Percentiles rank a stretch among this genome's conserved stretches.
Conservation (phyloP, 345 rosid genomes). For the Durio zibethinus region DNA sequence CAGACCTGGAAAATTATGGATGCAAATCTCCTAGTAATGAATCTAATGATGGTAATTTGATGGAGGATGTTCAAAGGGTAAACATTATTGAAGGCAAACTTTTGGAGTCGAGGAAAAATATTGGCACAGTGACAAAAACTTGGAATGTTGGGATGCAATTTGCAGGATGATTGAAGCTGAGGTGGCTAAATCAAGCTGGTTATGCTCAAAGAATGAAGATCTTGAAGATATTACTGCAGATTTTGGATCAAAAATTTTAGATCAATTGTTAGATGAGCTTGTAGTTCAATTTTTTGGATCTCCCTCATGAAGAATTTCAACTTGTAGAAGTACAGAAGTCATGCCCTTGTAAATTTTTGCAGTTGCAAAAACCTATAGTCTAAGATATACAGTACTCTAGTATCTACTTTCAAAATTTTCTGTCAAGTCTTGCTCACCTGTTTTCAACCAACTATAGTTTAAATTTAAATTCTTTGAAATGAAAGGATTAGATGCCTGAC, state of each 20-base stretch:
- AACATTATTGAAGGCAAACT: constrained; percentile 13
- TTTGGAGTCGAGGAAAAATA: constrained; percentile 11
- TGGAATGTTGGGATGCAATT: constrained; percentile 27
- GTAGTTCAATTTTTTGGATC: constrained; percentile 22
- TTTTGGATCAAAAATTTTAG: constrained; percentile 32
- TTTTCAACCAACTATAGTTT: background rate
- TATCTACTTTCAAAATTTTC: background rate
- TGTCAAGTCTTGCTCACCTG: background rate
- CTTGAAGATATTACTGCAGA: constrained; percentile 36
- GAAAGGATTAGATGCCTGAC: background rate
- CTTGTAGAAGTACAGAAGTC: constrained; percentile 3
- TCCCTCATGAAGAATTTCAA: constrained; percentile 17
- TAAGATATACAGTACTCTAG: background rate
- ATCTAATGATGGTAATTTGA: constrained; percentile 18
- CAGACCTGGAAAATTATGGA: background rate
- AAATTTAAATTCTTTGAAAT: background rate
- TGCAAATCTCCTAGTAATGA: background rate
- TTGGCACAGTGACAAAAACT: background rate
- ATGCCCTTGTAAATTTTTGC: constrained; percentile 13
- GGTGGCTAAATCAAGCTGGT: constrained; percentile 31
- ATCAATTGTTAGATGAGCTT: constrained; percentile 38
- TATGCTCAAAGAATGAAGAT: constrained; percentile 19
- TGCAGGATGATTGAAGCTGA: constrained; percentile 25
- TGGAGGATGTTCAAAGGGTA: constrained; percentile 10
- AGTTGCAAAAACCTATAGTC: background rate